Percentiles rank a stretch among this genome's conserved stretches.
phyloP scores from a whole-genome alignment of 2,329 filamentous ascomycete genomes.

The Fusarium sp. region DNA sequence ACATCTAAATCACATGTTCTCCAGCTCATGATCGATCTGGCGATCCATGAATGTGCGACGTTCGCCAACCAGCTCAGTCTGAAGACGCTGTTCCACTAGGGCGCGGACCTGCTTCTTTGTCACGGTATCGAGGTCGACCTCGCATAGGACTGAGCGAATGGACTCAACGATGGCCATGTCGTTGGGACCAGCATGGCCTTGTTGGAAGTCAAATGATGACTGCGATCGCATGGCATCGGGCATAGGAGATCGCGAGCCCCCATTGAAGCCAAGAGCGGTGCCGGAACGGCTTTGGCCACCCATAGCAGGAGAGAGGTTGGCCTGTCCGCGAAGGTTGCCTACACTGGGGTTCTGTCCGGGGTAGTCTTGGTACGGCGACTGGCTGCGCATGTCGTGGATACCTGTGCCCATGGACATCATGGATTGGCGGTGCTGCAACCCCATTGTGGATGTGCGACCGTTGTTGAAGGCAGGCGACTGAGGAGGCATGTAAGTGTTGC shows the following conservation, averaged over 20 bases:
- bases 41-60: conserved; percentile 88
- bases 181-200: conserved; percentile 71
- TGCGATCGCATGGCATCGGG: conserved; percentile 59
- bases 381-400: conserved; percentile 57
- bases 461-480: conserved; percentile 77
- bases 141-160: conserved; percentile 81
- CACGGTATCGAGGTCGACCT: conserved; percentile 94
- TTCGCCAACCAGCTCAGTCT: conserved; percentile 87
- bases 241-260: conserved; percentile 58
- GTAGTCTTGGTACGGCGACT: conserved; percentile 67
- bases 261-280: conserved; percentile 57
- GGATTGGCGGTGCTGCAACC: conserved; percentile 72
- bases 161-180: conserved; percentile 84
- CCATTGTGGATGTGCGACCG: conserved; percentile 56
- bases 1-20: conserved; percentile 76
- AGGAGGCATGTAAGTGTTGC: conserved; percentile 81
- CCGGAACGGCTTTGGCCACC: conserved; percentile 52
- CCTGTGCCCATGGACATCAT: conserved; percentile 71
- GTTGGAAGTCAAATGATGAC: conserved; percentile 68
- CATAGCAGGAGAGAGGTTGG: conserved; percentile 57
- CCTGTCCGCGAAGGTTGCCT: conserved; percentile 64
- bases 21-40: conserved; percentile 92
- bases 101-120: conserved; percentile 97
- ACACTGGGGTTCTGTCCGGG: conserved; percentile 65
- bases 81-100: conserved; percentile 90